Percentiles rank a stretch among this genome's conserved stretches.
phyloP scores from a whole-genome alignment of 306 rosid species.

The Betula pendula region DNA sequence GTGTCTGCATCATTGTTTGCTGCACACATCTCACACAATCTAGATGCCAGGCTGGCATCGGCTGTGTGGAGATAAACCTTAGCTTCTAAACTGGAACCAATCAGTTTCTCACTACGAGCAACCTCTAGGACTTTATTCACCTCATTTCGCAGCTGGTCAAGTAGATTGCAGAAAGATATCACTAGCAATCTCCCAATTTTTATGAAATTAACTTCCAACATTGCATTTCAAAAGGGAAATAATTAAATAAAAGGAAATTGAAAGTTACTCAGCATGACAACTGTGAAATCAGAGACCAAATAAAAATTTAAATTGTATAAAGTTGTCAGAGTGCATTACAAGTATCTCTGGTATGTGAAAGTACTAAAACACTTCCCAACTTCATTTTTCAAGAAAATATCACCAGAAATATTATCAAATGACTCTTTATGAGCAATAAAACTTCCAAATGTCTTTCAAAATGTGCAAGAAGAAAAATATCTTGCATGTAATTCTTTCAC shows the following conservation, averaged over 20 bases:
- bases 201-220: background rate
- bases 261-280: background rate
- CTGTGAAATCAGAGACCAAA: background rate
- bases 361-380: background rate
- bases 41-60: constrained; percentile 60
- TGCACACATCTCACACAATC: constrained; percentile 57
- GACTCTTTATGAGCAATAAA: constrained; percentile 2
- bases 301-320: background rate
- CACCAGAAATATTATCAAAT: background rate
- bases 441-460: background rate
- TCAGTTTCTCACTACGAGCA: constrained; percentile 74
- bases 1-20: constrained; percentile 70
- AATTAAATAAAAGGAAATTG: background rate
- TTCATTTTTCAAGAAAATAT: background rate
- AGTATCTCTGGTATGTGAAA: background rate
- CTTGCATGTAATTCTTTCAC: background rate
- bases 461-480: background rate
- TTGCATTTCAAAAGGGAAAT: background rate
- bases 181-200: background rate
- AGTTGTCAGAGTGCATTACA: background rate
- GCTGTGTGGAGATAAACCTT: constrained; percentile 69
- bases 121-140: constrained; percentile 85
- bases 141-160: constrained; percentile 84
- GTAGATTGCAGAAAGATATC: constrained; percentile 1
- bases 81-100: constrained; percentile 95